Evolutionary conservation across 2,329 filamentous ascomycete species (phyloP), one percentile per base, ranked within the genome.

Genomic region (Catunica adiposa): DNA sequence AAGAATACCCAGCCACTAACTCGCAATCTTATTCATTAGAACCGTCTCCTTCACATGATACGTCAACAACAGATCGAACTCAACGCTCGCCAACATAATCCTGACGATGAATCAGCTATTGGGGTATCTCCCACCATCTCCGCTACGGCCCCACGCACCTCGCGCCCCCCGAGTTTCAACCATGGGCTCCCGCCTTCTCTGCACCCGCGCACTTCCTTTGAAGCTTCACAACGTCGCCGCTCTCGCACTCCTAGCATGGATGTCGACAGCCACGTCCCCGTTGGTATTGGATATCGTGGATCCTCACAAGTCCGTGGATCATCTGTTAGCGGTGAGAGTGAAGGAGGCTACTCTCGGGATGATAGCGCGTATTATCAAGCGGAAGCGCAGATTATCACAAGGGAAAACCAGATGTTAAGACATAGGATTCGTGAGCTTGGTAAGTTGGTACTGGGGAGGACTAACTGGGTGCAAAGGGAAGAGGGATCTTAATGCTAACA

Each of bases 391-490:
- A 88, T 80, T 69, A 68, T 90, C 62, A 77, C 81, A 22, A 74
- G 86, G 25, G 86, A 89, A 70, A 90, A 89, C 62, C 85, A 89
- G 67, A 89, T 90, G 85, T 70, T 90, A 53, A 80, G 83, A 59
- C 76, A 82, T 65, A 75, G 86, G 51, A 85, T 89, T 58, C 75
- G 82, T 37, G 84, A 89, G 63, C 69, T 89, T 14, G 84, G 83
- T 84, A 69, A 61, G 73, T 53, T n/a, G 50, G 3, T 34, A 4
- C n/a, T n/a, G n/a, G n/a, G n/a, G n/a, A n/a, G n/a, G n/a, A n/a
- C n/a, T n/a, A n/a, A n/a, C n/a, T n/a, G n/a, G n/a, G n/a, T n/a
- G n/a, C n/a, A n/a, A n/a, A n/a, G n/a, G n/a, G n/a, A n/a, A n/a
- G n/a, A n/a, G n/a, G n/a, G n/a, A n/a, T 22, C 11, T 38, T 34